These are phyloP conservation scores for Corylus avellana DNA, from an alignment of 306 rosid genomes.

Conservation along the genomic window DNA sequence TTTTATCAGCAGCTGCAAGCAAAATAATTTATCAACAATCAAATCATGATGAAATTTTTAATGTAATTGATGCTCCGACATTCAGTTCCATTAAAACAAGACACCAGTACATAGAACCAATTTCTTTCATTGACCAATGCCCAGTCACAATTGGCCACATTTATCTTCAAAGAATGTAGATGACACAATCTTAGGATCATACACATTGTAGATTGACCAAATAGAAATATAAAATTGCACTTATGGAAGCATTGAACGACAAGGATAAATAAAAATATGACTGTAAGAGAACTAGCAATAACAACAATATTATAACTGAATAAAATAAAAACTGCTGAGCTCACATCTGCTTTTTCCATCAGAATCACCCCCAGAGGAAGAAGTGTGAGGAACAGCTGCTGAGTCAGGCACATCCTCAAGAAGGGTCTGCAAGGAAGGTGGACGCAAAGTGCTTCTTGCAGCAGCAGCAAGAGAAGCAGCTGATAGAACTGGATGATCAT, in stretches of 20 bases:
- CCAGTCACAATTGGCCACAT: not conserved
- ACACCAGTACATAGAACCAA: slow-evolving; percentile 14
- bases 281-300: not conserved
- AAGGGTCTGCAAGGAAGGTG: slow-evolving; percentile 96
- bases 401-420: slow-evolving; percentile 75
- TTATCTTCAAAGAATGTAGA: not conserved
- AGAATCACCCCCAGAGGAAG: slow-evolving; percentile 94
- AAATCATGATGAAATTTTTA: not conserved
- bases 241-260: not conserved
- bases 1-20: slow-evolving; percentile 81
- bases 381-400: slow-evolving; percentile 56
- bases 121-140: slow-evolving; percentile 7
- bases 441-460: slow-evolving; percentile 93
- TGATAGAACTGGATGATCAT: slow-evolving; percentile 70
- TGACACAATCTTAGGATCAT: not conserved
- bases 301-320: not conserved
- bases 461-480: slow-evolving; percentile 94
- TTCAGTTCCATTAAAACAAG: slow-evolving; percentile 24
- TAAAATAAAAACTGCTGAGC: slow-evolving; percentile 27
- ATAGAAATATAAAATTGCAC: not conserved
- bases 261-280: slow-evolving; percentile 8
- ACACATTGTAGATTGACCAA: not conserved
- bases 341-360: slow-evolving; percentile 92
- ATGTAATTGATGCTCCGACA: not conserved
- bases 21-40: slow-evolving; percentile 4